Conservation (phyloP, 140 eudicot species). For the Cichorium intybus region DNA sequence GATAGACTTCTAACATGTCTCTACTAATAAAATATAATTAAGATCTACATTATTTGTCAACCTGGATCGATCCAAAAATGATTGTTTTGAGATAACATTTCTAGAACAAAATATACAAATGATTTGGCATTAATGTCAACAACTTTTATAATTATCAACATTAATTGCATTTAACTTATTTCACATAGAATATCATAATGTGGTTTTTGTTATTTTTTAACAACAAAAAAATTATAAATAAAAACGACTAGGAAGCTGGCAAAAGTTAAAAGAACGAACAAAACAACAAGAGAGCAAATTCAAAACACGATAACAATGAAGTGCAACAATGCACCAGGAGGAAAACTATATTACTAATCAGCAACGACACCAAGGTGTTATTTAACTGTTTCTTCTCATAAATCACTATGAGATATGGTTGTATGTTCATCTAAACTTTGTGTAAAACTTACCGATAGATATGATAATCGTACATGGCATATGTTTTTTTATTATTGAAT, state of each 20-base stretch:
- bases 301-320: no score
- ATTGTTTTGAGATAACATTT: neutral
- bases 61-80: neutral
- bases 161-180: neutral
- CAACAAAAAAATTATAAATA: no score
- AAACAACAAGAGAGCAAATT: no score
- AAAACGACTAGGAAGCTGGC: no score
- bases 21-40: neutral
- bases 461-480: neutral
- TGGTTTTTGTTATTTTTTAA: no score
- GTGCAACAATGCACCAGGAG: no score
- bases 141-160: neutral
- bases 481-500: neutral
- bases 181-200: no score
- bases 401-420: neutral
- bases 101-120: neutral
- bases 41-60: constrained; percentile 2
- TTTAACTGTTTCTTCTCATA: neutral
- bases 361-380: no score
- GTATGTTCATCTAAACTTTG: neutral
- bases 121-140: neutral
- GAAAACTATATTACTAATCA: no score
- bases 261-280: no score
- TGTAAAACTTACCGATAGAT: neutral
- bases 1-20: neutral